phyloP scores from a whole-genome alignment of 768 basidiomycete genomes.

The Lepiota brunneoincarnata region DNA sequence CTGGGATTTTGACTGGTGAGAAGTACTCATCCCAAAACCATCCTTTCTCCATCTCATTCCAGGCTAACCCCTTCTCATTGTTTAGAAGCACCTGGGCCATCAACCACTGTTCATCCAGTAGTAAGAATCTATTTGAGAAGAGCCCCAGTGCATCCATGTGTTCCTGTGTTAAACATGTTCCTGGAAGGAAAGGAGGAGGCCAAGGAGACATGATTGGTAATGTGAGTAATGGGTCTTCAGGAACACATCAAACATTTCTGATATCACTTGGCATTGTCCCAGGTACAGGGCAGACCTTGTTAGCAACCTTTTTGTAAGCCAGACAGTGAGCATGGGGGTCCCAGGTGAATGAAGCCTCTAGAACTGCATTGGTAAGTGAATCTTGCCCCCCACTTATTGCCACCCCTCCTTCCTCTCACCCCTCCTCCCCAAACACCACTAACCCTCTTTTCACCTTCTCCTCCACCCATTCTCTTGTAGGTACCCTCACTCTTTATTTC shows the following conservation, averaged over 20 bases:
- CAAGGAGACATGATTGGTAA: not conserved
- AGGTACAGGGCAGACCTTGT: conserved; percentile 7
- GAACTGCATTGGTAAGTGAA: no score
- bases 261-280: not conserved
- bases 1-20: conserved; percentile 26
- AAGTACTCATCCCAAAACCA: conserved; percentile 19
- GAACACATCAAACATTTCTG: not conserved
- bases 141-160: not conserved
- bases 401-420: not conserved
- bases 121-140: not conserved
- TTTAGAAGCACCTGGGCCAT: not conserved
- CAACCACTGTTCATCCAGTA: not conserved
- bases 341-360: no score
- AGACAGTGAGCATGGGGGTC: no score
- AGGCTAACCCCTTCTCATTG: conserved; percentile 6
- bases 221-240: conserved; percentile 2
- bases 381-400: not conserved
- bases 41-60: conserved; percentile 16
- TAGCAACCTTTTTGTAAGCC: no score
- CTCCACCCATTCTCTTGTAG: not conserved
- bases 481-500: not conserved
- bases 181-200: not conserved
- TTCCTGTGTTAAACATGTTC: not conserved
- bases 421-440: not conserved
- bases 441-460: not conserved